phyloP scores from a whole-genome alignment of 495 filamentous ascomycete species.

The Aspergillus conjunctus region DNA sequence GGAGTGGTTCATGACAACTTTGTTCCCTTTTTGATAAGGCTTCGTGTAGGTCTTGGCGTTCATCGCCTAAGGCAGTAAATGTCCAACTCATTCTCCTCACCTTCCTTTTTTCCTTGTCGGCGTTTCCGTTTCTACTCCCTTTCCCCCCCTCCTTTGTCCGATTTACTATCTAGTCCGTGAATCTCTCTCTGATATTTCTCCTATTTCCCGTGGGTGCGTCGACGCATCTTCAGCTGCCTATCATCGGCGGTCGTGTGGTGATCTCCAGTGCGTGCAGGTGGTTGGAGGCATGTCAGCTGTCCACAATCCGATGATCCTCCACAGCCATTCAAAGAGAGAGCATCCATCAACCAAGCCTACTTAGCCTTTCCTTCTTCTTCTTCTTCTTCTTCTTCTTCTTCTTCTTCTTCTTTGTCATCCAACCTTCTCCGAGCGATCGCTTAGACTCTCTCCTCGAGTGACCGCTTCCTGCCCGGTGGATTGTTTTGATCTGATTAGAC shows the following conservation, averaged over 20 bases:
- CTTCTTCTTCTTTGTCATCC: neutral
- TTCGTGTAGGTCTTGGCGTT: neutral
- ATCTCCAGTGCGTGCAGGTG: constrained; percentile 13
- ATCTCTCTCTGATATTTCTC: constrained; percentile 1
- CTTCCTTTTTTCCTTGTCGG: too few relatives aligned
- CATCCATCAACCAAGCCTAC: constrained; percentile 8
- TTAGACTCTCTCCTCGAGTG: neutral
- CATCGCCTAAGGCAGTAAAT: neutral
- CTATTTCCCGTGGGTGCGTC: constrained; percentile 8
- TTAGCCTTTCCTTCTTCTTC: constrained; percentile 9
- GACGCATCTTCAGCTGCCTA: constrained; percentile 1
- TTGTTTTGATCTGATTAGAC: constrained; percentile 4
- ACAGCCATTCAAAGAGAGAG: constrained; percentile 10
- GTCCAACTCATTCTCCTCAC: too few relatives aligned
- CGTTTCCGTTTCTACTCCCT: neutral
- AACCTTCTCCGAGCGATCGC: neutral
- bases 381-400: constrained; percentile 11
- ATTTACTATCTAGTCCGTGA: constrained; percentile 4
- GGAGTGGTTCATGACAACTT: neutral
- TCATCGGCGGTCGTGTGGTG: constrained; percentile 16
- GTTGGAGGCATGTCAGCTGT: constrained; percentile 20
- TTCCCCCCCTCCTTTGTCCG: constrained; percentile 12
- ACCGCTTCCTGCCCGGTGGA: neutral
- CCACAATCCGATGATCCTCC: constrained; percentile 16
- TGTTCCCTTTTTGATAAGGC: constrained; percentile 4